phyloP scores from a whole-genome alignment of 108 stramenopile genomes.

The Bacterosira constricta region DNA sequence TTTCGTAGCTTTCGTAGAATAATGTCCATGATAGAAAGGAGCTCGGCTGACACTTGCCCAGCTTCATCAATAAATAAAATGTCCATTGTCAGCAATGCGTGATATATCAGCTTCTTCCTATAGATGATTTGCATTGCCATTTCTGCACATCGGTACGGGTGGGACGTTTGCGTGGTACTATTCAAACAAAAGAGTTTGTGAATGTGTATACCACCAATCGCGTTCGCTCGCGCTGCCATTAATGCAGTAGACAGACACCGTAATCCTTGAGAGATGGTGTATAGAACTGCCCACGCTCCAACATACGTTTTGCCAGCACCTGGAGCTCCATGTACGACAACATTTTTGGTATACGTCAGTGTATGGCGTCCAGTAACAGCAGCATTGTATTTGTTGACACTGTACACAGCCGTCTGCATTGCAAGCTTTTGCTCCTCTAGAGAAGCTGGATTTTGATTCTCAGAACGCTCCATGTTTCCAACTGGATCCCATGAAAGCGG shows the following conservation, averaged over 20 bases:
- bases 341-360: conserved; percentile 6
- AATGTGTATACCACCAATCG: conserved; percentile 15
- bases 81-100: conserved; percentile 24
- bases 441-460: conserved; percentile 1
- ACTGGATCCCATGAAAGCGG: no score
- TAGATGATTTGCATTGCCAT: neutral
- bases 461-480: no score
- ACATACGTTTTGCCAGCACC: conserved; percentile 25
- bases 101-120: neutral
- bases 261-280: conserved; percentile 14
- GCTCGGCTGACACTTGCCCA: conserved; percentile 18
- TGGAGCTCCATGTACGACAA: conserved; percentile 8
- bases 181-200: conserved; percentile 15
- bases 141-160: conserved; percentile 5
- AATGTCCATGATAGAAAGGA: conserved; percentile 15
- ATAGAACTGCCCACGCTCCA: neutral
- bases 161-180: neutral
- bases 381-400: neutral
- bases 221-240: conserved; percentile 21
- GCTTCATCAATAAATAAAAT: conserved; percentile 16
- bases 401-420: neutral
- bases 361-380: neutral
- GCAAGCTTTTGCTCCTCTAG: conserved; percentile 6
- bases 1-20: conserved; percentile 5
- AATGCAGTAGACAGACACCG: conserved; percentile 11